Conservation (phyloP, 208 protist species). For the Crithidia sp. region DNA sequence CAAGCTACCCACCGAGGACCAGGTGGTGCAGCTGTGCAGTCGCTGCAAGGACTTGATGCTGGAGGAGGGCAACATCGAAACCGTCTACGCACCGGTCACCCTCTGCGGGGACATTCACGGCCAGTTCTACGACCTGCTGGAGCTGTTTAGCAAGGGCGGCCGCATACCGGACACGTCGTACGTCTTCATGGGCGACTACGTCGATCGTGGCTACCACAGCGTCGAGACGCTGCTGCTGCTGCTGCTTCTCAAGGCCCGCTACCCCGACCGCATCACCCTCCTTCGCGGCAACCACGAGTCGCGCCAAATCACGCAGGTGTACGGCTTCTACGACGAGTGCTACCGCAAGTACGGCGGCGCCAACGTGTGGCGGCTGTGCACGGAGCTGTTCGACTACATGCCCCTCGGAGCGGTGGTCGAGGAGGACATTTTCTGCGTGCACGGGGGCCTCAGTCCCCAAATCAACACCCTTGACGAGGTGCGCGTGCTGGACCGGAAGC, state of each 20-base stretch:
- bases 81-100: conserved; percentile 96
- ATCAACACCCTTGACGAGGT: conserved; percentile 89
- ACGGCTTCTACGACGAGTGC: conserved; percentile 97
- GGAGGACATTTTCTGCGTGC: conserved; percentile 93
- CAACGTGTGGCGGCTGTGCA: conserved; percentile 91
- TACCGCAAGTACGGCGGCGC: conserved; percentile 92
- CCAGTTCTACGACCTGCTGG: conserved; percentile 98
- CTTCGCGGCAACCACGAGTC: conserved; percentile 98
- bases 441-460: conserved; percentile 91
- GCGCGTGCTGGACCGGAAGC: conserved; percentile 84
- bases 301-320: conserved; percentile 96
- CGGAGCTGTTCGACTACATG: conserved; percentile 94
- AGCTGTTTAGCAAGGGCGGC: conserved; percentile 97
- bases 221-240: conserved; percentile 93
- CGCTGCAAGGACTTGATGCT: conserved; percentile 91
- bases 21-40: conserved; percentile 89
- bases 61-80: conserved; percentile 96
- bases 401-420: conserved; percentile 93
- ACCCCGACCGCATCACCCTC: conserved; percentile 95
- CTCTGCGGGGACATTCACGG: conserved; percentile 99
- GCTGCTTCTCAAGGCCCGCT: conserved; percentile 93
- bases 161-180: conserved; percentile 84
- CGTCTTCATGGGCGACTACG: conserved; percentile 95
- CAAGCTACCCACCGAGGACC: conserved; percentile 91
- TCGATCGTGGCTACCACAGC: conserved; percentile 95